Evolutionary conservation across 1,284 basidiomycete genomes (phyloP).

Genomic region (Wallemia ichthyophaga): DNA sequence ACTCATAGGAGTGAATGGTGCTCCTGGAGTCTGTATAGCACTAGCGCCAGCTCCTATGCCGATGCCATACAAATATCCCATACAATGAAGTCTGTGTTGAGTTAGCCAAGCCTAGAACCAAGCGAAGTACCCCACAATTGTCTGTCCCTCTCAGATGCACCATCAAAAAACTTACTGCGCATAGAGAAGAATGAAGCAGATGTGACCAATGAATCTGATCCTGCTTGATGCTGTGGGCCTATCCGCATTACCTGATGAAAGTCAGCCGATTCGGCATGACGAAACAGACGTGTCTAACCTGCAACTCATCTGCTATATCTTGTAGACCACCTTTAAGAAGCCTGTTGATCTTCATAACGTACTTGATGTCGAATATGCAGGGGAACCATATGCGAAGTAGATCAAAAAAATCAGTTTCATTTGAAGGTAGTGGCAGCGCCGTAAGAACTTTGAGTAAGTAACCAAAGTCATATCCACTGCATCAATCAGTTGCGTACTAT

Average conservation of each 20-base stretch:
- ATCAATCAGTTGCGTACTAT: background rate
- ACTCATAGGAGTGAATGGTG: background rate
- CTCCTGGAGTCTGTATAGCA: background rate
- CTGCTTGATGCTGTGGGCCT: slow-evolving; percentile 79
- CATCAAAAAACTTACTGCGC: slow-evolving; percentile 65
- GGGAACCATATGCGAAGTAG: slow-evolving; percentile 81
- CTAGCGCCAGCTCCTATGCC: background rate
- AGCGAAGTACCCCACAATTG: background rate
- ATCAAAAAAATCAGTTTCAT: slow-evolving; percentile 73
- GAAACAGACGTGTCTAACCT: slow-evolving; percentile 21
- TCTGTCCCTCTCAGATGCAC: slow-evolving; percentile 32
- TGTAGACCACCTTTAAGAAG: slow-evolving; percentile 75
- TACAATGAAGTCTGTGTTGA: background rate
- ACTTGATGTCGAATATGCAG: slow-evolving; percentile 90
- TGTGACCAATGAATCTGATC: slow-evolving; percentile 78
- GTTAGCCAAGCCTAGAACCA: background rate
- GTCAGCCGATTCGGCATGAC: slow-evolving; percentile 2
- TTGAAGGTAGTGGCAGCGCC: slow-evolving; percentile 51
- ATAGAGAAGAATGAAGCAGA: slow-evolving; percentile 88
- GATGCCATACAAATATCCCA: background rate
- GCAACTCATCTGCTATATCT: slow-evolving; percentile 80
- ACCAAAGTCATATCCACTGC: slow-evolving; percentile 92
- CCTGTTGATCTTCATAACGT: slow-evolving; percentile 68
- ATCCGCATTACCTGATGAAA: slow-evolving; percentile 43
- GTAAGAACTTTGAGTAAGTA: slow-evolving; percentile 92